Base-by-base conservation (phyloP, 208 protist species). In the Acanthamoeba lenticulata region DNA sequence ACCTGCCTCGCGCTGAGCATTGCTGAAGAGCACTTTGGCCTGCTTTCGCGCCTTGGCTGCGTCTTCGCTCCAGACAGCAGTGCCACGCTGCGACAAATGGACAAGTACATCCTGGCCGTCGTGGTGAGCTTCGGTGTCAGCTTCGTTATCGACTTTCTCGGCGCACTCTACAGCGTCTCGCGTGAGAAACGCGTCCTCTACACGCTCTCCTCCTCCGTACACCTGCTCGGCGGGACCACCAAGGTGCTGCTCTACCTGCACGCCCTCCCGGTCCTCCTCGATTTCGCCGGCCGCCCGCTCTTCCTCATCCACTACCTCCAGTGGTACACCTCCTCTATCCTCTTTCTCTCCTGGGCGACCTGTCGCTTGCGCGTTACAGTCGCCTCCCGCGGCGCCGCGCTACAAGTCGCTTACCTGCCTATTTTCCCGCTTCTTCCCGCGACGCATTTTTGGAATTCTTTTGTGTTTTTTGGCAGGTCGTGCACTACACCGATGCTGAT, bases 301-400 rank as follows among this genome's bases (percentile, higher is more conserved):
- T 69, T 69, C 60, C 6, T 69, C 13, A 69, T 69, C 60, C 60
- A 69, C 60, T 69, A 69, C 60, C 60, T 69, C 60, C 60, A 69
- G 60, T 69, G 60, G 60, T 69, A n/a, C 60, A 21, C 29, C 13
- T 29, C 60, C 27, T 21, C 29, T 11, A 6, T 27, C 60, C 29
- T 69, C 60, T 36, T 34, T n/a, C 6, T 27, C 60, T 69, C 19
- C 60, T 4, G 13, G 27, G 60, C 27, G 29, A 27, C 27, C 29
- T 69, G 6, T 69, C 27, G 6, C 27, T 34, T 21, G 60, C 6
- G 60, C 19, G 19, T 69, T 69, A 6, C 60, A 34, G 29, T 69
- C 6, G 6, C 60, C 19, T 69, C 27, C 19, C 29, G 47, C 47
- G 9, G 47, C 47, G 47, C 15, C 15, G 47, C 47, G 47, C 47